phyloP scores from a whole-genome alignment of 345 rosid species.

The Gossypium mustelinum region DNA sequence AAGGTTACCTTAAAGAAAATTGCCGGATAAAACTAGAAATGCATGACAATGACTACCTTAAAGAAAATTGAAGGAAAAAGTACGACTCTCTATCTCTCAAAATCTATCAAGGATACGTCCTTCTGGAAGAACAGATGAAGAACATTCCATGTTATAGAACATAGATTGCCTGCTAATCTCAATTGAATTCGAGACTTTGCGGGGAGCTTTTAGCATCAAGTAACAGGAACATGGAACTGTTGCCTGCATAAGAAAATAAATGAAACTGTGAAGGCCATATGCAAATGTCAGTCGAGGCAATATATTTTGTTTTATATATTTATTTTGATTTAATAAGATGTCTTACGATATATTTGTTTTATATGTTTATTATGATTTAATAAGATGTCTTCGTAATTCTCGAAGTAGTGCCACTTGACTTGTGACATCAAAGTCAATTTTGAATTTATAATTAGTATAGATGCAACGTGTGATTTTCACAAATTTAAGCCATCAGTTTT shows the following conservation, averaged over 20 bases:
- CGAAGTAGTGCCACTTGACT: neutral
- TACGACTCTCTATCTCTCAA: neutral
- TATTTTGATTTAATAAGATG: neutral
- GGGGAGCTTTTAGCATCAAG: slow-evolving; percentile 31
- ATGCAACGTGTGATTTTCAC: neutral
- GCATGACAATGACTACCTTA: neutral
- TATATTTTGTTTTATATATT: neutral
- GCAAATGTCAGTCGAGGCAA: neutral
- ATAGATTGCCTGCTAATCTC: slow-evolving; percentile 37
- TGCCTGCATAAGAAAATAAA: slow-evolving; percentile 31
- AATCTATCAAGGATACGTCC: slow-evolving; percentile 57
- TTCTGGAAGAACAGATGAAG: slow-evolving; percentile 45
- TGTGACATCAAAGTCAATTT: neutral
- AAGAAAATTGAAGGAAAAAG: neutral
- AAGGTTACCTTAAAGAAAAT: slow-evolving; percentile 30
- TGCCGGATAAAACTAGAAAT: neutral
- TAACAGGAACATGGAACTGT: slow-evolving; percentile 38
- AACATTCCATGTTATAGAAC: slow-evolving; percentile 37
- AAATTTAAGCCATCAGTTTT: neutral
- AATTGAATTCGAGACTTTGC: slow-evolving; percentile 26
- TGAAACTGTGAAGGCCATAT: slow-evolving; percentile 11
- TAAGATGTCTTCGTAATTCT: neutral
- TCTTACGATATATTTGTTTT: neutral
- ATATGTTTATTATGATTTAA: neutral
- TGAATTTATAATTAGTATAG: neutral